A percentile compares a stretch with the other conserved stretches of the same genome.
phyloP scores from a whole-genome alignment of 352 stramenopile genomes.

The Pythium sukuiense region DNA sequence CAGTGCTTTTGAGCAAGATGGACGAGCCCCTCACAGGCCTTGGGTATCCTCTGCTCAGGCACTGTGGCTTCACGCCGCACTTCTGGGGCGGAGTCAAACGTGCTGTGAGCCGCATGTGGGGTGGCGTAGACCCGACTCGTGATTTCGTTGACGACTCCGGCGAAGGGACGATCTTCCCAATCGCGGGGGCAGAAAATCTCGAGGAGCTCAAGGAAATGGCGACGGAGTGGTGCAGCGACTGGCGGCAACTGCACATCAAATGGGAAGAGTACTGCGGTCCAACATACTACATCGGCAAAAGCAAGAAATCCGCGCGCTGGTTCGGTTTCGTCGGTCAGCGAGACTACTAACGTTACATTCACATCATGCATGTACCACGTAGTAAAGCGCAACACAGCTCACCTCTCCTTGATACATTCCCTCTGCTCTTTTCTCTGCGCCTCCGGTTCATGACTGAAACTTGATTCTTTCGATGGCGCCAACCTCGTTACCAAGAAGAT shows the following conservation, averaged over 20 bases:
- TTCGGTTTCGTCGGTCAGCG: not conserved
- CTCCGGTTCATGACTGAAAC: no score
- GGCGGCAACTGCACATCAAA: not conserved
- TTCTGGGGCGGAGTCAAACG: not conserved
- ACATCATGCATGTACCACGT: no score
- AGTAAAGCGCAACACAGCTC: no score
- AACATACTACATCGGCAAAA: not conserved
- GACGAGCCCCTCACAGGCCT: not conserved
- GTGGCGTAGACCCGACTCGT: not conserved
- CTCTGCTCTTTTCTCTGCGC: no score
- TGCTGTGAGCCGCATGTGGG: not conserved
- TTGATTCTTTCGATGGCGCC: no score
- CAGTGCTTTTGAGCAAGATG: constrained; percentile 3
- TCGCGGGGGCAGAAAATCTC: not conserved
- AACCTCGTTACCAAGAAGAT: no score
- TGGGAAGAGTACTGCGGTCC: not conserved
- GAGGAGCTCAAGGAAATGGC: not conserved
- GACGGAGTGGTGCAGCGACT: not conserved
- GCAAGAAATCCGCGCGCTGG: not conserved
- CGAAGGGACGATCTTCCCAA: not conserved
- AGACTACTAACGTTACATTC: not conserved
- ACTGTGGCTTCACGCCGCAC: not conserved
- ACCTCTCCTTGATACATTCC: no score
- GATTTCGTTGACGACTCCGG: not conserved
- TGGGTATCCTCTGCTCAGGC: not conserved